Conservation (phyloP, 2,329 filamentous ascomycete species). For the Xylaria sp. region DNA sequence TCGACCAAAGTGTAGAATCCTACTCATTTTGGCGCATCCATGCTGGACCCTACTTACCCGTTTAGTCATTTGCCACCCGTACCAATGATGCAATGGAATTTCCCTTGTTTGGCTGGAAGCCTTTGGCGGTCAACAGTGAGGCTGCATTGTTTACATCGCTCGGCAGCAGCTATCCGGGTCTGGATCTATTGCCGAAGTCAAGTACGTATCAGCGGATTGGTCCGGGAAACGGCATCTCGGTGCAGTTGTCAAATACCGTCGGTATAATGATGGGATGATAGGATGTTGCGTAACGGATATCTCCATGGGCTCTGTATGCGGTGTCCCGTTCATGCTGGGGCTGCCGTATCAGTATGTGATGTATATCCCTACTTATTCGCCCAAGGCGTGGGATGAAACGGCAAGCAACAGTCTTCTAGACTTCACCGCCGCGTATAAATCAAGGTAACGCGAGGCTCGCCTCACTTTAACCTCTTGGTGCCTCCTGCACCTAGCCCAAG, state of each 20-base stretch:
- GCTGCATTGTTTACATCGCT: constrained; percentile 9
- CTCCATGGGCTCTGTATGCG: not conserved
- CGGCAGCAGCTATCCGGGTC: constrained; percentile 11
- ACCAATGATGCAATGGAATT: not conserved
- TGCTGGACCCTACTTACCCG: not conserved
- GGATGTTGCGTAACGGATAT: not conserved
- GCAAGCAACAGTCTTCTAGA: constrained; percentile 5
- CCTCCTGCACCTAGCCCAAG: not conserved
- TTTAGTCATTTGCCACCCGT: constrained; percentile 16
- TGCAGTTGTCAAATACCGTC: constrained; percentile 4
- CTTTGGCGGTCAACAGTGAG: constrained; percentile 14
- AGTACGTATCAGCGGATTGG: not conserved
- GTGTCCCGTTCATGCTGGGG: not conserved
- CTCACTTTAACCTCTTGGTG: constrained; percentile 2
- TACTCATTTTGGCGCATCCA: not conserved
- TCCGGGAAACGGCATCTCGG: constrained; percentile 13
- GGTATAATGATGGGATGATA: not conserved
- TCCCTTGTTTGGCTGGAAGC: constrained; percentile 6
- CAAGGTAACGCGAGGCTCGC: not conserved
- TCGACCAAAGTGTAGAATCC: constrained; percentile 22
- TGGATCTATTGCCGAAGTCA: constrained; percentile 1
- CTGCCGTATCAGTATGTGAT: not conserved
- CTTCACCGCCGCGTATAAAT: not conserved
- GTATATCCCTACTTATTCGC: not conserved
- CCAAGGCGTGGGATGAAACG: not conserved